These are phyloP conservation scores for Akebia trifoliata DNA, from an alignment of 164 flowering plant species.

Conservation along the genomic window DNA sequence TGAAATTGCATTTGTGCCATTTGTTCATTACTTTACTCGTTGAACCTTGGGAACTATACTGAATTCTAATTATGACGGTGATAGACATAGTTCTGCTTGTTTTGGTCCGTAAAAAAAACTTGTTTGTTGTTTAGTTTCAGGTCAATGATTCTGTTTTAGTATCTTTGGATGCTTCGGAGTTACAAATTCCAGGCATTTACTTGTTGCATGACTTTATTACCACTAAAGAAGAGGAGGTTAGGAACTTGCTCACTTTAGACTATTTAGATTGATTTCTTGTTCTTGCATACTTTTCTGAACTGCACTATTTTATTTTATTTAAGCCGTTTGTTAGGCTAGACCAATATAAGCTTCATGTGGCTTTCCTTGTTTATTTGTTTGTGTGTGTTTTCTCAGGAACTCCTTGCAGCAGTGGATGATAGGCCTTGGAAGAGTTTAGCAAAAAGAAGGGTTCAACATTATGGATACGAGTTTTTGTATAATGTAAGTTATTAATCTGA, in stretches of 20 bases:
- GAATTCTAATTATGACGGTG: no score
- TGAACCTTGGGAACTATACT: no score
- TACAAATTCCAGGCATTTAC: conserved; percentile 75
- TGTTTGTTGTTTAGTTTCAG: conserved; percentile 14
- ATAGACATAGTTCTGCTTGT: neutral
- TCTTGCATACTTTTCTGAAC: neutral
- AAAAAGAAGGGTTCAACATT: conserved; percentile 91
- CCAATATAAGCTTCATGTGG: neutral
- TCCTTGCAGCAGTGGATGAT: conserved; percentile 76
- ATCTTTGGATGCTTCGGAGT: conserved; percentile 51
- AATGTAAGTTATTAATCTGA: conserved; percentile 37
- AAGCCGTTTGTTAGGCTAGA: neutral
- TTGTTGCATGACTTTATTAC: conserved; percentile 67
- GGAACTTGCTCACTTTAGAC: neutral
- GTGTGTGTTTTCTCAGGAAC: conserved; percentile 36
- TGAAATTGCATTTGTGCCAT: no score
- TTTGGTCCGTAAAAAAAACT: neutral
- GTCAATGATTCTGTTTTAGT: conserved; percentile 45
- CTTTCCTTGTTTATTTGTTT: neutral
- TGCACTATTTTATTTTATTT: neutral
- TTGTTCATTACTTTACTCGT: no score
- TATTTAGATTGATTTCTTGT: neutral
- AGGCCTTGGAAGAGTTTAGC: conserved; percentile 77
- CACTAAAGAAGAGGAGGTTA: conserved; percentile 64
- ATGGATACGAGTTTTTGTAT: conserved; percentile 88